Evolutionary conservation across 176 grass and related monocot genomes (phyloP), one percentile per base, ranked within the genome.

Genomic region (Puccinellia tenuiflora): DNA sequence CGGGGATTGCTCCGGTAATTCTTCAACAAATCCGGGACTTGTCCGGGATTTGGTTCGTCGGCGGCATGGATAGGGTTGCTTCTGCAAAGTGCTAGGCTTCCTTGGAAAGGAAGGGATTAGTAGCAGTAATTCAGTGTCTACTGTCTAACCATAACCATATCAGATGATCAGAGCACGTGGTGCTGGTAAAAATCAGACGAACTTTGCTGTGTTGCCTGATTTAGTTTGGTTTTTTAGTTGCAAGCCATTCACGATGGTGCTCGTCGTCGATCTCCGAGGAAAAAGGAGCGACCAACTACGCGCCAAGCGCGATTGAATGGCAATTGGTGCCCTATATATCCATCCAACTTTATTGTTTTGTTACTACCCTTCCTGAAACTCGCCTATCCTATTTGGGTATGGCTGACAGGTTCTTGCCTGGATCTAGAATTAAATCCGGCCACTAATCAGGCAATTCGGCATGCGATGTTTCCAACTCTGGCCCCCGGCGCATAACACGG

Each of bases 11-110:
- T 0, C 0, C 0, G 2, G 2, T 8, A 53, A 13, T 1, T 7
- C 6, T 1, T 2, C 9, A 2, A 9, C 0, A 2, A 3, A 0
- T 0, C 10, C 2, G 7, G 60, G 22, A 0, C 17, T 0, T 17
- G 4, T 9, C 20, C 2, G n/a, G 8, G 4, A 38, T 38, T 79
- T 62, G 39, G 15, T 47, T 15, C 45, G 45, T 47, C 13, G 6
- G 20, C 1, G 0, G 26, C 0, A 7, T 2, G 0, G 55, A 26
- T 7, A 11, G 42, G 78, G 56, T 12, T 25, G 38, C 47, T 46
- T 29, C 15, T 46, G 56, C 16, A 30, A 63, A 31, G 5, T 7
- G 24, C 2, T 21, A 17, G 9, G 12, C 16, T 16, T 26, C 7
- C 5, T 0, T 14, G 14, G 3, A 16, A 50, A 17, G 15, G 4